Conservation (phyloP, 2,329 filamentous ascomycete genomes). For the Trichophyton simii region DNA sequence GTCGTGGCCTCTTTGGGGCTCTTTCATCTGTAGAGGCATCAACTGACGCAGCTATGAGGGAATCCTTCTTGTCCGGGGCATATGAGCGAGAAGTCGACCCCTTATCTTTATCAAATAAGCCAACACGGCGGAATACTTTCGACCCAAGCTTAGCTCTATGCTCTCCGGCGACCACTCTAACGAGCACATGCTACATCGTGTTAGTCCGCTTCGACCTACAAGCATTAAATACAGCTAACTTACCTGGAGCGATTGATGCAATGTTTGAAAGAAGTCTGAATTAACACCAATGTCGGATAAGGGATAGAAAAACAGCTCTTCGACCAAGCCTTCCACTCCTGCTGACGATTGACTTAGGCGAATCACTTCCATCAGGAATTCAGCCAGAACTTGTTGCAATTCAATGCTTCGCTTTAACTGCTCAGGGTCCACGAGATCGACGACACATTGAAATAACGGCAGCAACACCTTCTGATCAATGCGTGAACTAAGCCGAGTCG, state of each 20-base stretch:
- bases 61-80: not conserved
- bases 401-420: conserved; percentile 15
- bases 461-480: conserved; percentile 20
- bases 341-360: conserved; percentile 15
- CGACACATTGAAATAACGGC: conserved; percentile 22
- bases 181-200: conserved; percentile 14
- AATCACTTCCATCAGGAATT: conserved; percentile 20
- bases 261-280: conserved; percentile 12
- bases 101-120: not conserved
- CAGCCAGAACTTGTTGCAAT: conserved; percentile 22
- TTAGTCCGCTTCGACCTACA: not conserved
- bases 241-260: conserved; percentile 26
- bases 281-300: conserved; percentile 18
- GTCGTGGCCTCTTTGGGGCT: conserved; percentile 25
- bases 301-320: conserved; percentile 18
- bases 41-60: conserved; percentile 5
- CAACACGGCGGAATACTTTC: not conserved
- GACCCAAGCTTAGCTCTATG: conserved; percentile 3
- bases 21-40: conserved; percentile 15
- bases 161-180: conserved; percentile 10
- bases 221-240: not conserved
- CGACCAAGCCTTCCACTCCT: conserved; percentile 16
- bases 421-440: conserved; percentile 20
- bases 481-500: conserved; percentile 13
- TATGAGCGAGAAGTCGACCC: not conserved